Base-by-base conservation (phyloP, 2,329 filamentous ascomycete genomes). In the Rutstroemia sp. region DNA sequence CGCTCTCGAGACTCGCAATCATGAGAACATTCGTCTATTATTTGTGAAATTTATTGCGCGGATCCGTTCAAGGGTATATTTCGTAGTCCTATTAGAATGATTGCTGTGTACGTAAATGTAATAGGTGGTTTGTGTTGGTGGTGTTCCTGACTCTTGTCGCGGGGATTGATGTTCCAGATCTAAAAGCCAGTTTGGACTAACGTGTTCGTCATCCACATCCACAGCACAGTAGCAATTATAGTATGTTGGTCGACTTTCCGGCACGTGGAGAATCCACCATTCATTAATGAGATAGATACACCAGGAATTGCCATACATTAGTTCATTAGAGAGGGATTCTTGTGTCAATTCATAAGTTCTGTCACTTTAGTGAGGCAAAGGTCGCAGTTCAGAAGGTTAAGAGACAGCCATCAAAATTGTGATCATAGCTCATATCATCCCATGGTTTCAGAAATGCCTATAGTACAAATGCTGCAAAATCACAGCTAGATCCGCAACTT, bases 1-100 rank as follows among this genome's bases (percentile, higher is more conserved):
- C 62, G 62, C 62, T 58, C 51, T 57, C 23, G 56, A 61, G 48
- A 60, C 58, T 51, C 60, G 46, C 38, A 25, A 51, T 58, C 63
- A 64, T 64, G 61, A 53, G 62, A 61, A 56, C 61, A 61, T 56
- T 56, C 53, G 53, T 51, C 12, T 39, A 19, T 50, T 55, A 16
- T 51, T 45, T 47, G 44, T 12, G 39, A n/a, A 27, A 27, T 50
- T 38, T 51, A 55, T 55, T 50, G 17, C 17, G 30, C n/a, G 25
- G 14, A 21, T 16, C 34, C 9, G 25, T 19, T 23, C n/a, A 17
- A 17, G 39, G 16, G 17, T 42, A 42, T 23, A 25, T 10, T 45
- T 12, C 6, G 23, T 6, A 47, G 16, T 16, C 12, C 16, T 27
- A 7, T 12, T 47, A 47, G 16, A 47, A 30, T 47, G 8, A 46